Percentiles rank a stretch among this genome's conserved stretches.
phyloP scores from a whole-genome alignment of 2,329 filamentous ascomycete genomes.

The Trichoderma gracile region DNA sequence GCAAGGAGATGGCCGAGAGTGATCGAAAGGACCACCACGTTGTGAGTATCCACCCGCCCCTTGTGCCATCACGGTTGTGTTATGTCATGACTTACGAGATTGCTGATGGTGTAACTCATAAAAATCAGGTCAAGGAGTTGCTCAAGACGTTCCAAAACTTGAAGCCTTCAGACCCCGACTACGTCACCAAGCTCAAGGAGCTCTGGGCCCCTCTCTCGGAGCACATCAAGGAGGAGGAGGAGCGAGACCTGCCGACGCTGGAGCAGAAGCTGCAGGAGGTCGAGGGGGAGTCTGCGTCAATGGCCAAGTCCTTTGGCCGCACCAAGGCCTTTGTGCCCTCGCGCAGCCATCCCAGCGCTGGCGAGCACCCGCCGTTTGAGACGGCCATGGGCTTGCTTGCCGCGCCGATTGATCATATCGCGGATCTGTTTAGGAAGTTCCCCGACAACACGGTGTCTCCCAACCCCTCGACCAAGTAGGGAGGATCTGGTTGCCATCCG shows the following conservation, averaged over 20 bases:
- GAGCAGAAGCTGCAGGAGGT: neutral
- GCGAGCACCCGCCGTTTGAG: conserved; percentile 57
- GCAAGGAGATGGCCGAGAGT: neutral
- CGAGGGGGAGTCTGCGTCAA: neutral
- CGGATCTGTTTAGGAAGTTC: neutral
- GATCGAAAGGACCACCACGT: neutral
- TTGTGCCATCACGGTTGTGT: no score
- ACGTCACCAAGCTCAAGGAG: neutral
- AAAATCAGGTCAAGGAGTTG: neutral
- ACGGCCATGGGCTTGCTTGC: neutral
- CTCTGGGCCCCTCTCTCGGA: neutral
- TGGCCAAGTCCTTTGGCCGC: conserved; percentile 48
- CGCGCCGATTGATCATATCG: conserved; percentile 2
- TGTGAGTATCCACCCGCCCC: neutral
- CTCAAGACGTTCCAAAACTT: neutral
- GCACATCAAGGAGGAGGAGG: conserved; percentile 10
- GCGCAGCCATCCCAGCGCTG: conserved; percentile 52
- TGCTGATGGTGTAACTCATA: neutral
- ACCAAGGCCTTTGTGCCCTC: conserved; percentile 58
- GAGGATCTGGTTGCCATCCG: neutral
- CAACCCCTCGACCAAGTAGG: neutral
- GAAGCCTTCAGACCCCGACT: neutral
- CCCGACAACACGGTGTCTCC: neutral
- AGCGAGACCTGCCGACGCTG: neutral
- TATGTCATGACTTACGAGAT: neutral